Evolutionary conservation across 768 basidiomycete species (phyloP).

Genomic region (Artomyces pyxidatus): DNA sequence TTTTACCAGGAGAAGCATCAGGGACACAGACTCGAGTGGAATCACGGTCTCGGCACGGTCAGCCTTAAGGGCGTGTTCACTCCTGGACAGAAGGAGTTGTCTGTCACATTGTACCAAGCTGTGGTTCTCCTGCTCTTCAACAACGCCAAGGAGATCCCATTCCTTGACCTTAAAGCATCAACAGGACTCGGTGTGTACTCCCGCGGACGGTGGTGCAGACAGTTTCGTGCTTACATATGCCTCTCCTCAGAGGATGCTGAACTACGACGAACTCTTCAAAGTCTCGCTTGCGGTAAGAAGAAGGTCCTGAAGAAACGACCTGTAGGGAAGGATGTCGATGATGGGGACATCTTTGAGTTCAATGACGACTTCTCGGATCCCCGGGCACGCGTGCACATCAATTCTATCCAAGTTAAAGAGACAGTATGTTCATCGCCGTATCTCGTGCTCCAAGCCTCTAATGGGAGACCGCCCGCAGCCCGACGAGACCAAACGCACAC

Average conservation of each 20-base stretch:
- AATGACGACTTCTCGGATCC: conserved; percentile 80
- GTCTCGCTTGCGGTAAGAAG: conserved; percentile 86
- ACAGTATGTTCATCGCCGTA: conserved; percentile 46
- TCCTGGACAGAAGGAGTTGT: conserved; percentile 71
- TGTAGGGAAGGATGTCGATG: conserved; percentile 65
- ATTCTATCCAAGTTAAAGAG: conserved; percentile 91
- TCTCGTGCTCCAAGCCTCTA: background rate
- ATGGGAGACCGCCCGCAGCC: conserved; percentile 35
- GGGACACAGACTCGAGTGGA: conserved; percentile 73
- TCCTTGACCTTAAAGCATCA: conserved; percentile 56
- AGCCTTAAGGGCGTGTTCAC: conserved; percentile 66
- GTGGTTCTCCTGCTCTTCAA: conserved; percentile 86
- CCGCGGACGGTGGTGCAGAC: conserved; percentile 5
- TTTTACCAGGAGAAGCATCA: conserved; percentile 80
- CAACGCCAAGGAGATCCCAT: conserved; percentile 48
- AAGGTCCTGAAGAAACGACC: conserved; percentile 81
- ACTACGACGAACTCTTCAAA: conserved; percentile 80
- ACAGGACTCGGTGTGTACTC: conserved; percentile 61
- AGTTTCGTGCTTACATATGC: conserved; percentile 18
- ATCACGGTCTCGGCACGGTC: conserved; percentile 80
- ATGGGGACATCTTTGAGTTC: conserved; percentile 70
- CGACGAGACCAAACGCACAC: conserved; percentile 81
- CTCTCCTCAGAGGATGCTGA: conserved; percentile 52
- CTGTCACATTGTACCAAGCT: conserved; percentile 86
- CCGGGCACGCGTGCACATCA: conserved; percentile 78